phyloP scores from a whole-genome alignment of 2,329 filamentous ascomycete species.

The Ceratocystis colombiana region DNA sequence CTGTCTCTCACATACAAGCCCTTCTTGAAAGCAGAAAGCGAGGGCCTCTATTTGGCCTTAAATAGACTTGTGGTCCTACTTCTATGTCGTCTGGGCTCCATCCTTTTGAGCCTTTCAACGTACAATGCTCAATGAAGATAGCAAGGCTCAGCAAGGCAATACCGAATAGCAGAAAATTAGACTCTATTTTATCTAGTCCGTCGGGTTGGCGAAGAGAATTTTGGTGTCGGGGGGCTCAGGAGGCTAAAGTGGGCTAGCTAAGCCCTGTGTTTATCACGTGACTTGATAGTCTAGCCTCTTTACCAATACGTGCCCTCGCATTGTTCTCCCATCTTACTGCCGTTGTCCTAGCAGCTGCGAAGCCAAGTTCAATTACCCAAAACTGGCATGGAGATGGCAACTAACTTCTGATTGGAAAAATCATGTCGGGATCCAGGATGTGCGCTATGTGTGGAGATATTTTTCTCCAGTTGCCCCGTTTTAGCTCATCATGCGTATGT shows the following conservation, averaged over 20 bases:
- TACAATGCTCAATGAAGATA: not conserved
- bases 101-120: not conserved
- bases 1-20: constrained; percentile 4
- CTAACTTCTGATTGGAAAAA: constrained; percentile 2
- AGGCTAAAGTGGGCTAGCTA: no score
- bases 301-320: not conserved
- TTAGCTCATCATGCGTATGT: not conserved
- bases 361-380: not conserved
- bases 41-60: not conserved
- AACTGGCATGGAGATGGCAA: constrained; percentile 5
- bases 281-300: not conserved
- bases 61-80: not conserved
- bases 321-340: not conserved
- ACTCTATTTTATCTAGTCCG: not conserved
- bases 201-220: not conserved
- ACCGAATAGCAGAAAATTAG: not conserved
- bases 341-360: not conserved
- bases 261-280: not conserved
- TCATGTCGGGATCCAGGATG: not conserved
- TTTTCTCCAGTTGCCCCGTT: not conserved
- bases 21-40: not conserved
- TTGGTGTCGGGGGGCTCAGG: not conserved
- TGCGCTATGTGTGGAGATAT: not conserved
- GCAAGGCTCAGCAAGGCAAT: not conserved
- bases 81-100: not conserved